Evolutionary conservation across 192 early-diverging fungal genomes (phyloP).

Genomic region (Entomortierella parvispora): DNA sequence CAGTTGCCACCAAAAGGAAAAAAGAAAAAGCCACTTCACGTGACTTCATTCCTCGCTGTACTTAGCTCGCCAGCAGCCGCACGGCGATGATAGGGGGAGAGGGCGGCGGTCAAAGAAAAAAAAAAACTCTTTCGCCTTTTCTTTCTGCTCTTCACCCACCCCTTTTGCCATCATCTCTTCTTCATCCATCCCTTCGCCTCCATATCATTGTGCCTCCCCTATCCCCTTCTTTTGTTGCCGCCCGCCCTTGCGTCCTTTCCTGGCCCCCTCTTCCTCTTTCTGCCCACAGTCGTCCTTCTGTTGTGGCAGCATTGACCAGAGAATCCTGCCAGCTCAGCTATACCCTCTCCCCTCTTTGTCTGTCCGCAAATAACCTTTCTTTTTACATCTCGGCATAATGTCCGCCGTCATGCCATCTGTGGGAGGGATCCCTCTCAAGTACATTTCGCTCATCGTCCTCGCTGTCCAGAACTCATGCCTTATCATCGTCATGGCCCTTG

Average conservation of each 20-base stretch:
- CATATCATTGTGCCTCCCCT: neutral
- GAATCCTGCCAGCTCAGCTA: too few relatives aligned
- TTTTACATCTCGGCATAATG: constrained; percentile 16
- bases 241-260: neutral
- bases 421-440: constrained; percentile 80
- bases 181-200: neutral
- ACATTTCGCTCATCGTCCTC: constrained; percentile 84
- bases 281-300: neutral
- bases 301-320: too few relatives aligned
- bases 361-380: neutral
- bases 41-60: too few relatives aligned
- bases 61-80: too few relatives aligned
- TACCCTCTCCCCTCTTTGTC: neutral
- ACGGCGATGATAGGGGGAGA: too few relatives aligned
- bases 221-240: neutral
- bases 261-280: neutral
- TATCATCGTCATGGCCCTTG: constrained; percentile 84
- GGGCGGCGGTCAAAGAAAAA: too few relatives aligned
- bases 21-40: too few relatives aligned
- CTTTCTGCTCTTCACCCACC: neutral
- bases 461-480: constrained; percentile 90
- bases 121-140: neutral
- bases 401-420: constrained; percentile 36
- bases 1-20: too few relatives aligned
- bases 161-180: neutral